Conservation (phyloP, 2,329 filamentous ascomycete species). For the Lecanicillium sp. region DNA sequence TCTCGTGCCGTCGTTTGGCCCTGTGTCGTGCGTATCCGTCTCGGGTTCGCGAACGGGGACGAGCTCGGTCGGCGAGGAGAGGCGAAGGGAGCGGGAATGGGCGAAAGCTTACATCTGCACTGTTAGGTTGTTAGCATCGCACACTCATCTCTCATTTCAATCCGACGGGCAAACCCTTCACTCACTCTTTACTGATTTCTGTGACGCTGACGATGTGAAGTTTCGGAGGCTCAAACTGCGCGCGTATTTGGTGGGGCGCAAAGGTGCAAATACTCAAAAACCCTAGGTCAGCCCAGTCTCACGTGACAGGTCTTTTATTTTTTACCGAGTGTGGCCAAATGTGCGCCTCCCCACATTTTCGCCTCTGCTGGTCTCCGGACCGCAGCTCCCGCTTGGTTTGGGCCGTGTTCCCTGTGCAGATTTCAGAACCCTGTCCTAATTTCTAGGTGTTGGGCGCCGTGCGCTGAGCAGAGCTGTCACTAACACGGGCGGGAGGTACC, state of each 20-base stretch:
- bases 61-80: constrained; percentile 13
- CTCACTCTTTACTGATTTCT: constrained; percentile 55
- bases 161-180: constrained; percentile 24
- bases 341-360: constrained; percentile 4
- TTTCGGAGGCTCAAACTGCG: constrained; percentile 31
- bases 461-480: too few relatives aligned
- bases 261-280: constrained; percentile 26
- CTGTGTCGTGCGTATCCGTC: constrained; percentile 1
- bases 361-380: not conserved
- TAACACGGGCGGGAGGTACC: too few relatives aligned
- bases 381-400: not conserved
- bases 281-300: constrained; percentile 31
- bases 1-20: constrained; percentile 4
- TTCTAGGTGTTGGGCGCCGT: too few relatives aligned
- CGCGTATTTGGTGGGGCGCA: constrained; percentile 40
- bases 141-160: not conserved
- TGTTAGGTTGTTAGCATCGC: constrained; percentile 47
- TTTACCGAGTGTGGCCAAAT: not conserved
- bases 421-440: not conserved
- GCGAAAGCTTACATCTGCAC: constrained; percentile 78
- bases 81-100: constrained; percentile 20
- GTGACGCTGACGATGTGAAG: constrained; percentile 41
- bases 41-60: constrained; percentile 7
- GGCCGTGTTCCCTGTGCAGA: not conserved
- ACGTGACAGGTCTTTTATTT: constrained; percentile 22